Conservation (phyloP, 2,329 filamentous ascomycete species). For the Amylocarpus encephaloides region DNA sequence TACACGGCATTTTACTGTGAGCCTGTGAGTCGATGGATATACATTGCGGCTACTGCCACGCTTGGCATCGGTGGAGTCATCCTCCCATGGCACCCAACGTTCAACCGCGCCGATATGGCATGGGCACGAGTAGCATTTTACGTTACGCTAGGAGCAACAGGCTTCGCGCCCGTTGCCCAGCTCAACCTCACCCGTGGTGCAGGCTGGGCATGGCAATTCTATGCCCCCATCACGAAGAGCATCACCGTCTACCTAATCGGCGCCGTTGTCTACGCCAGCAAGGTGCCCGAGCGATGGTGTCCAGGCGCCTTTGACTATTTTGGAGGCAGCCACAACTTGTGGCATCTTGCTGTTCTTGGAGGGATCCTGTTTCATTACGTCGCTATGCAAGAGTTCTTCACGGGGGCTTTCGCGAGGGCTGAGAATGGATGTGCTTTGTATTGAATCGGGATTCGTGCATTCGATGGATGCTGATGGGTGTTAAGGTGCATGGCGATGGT, state of each 20-base stretch:
- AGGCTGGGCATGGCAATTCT: conserved; percentile 83
- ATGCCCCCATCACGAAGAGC: conserved; percentile 79
- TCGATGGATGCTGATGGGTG: background rate
- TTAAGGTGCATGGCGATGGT: background rate
- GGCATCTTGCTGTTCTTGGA: conserved; percentile 90
- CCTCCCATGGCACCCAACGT: conserved; percentile 90
- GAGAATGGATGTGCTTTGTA: conserved; percentile 29
- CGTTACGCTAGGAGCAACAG: conserved; percentile 77
- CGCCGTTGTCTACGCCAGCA: conserved; percentile 82
- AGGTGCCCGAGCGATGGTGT: conserved; percentile 86
- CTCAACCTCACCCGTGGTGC: conserved; percentile 70
- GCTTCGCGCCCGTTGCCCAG: conserved; percentile 83
- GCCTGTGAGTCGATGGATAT: conserved; percentile 75
- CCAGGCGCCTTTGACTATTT: conserved; percentile 94
- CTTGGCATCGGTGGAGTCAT: conserved; percentile 84
- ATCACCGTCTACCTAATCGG: conserved; percentile 79
- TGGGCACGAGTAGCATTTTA: conserved; percentile 93
- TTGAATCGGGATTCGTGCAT: conserved; percentile 3
- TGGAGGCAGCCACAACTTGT: conserved; percentile 93
- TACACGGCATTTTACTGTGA: conserved; percentile 99
- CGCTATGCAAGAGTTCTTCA: conserved; percentile 94
- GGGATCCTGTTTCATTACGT: conserved; percentile 96
- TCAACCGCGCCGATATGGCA: conserved; percentile 88
- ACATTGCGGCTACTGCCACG: conserved; percentile 73
- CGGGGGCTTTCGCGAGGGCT: conserved; percentile 65